These are phyloP conservation scores for Pythium guiyangense DNA, from an alignment of 352 stramenopile species.

Conservation along the genomic window DNA sequence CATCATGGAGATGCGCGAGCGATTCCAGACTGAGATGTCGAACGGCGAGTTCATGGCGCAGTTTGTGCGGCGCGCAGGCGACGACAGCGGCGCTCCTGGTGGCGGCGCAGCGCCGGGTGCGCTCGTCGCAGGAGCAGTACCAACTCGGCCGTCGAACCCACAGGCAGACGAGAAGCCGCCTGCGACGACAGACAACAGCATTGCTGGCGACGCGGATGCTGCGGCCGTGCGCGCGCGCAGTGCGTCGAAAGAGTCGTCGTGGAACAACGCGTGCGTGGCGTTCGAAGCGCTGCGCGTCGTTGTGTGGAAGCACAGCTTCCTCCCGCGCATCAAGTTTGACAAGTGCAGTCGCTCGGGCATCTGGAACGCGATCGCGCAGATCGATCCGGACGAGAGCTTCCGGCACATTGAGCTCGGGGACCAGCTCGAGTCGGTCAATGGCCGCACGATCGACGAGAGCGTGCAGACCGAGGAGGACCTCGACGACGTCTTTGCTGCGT, in stretches of 20 bases:
- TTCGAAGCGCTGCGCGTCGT: conserved; percentile 79
- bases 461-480: conserved; percentile 63
- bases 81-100: conserved; percentile 4
- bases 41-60: conserved; percentile 53
- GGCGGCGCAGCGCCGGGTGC: background rate
- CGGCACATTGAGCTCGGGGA: conserved; percentile 68
- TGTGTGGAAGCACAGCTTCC: conserved; percentile 87
- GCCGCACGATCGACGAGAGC: conserved; percentile 54
- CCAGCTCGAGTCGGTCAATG: conserved; percentile 73
- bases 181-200: conserved; percentile 1
- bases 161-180: conserved; percentile 69
- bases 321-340: conserved; percentile 61
- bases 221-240: conserved; percentile 32
- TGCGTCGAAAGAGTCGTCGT: conserved; percentile 71
- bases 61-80: conserved; percentile 35
- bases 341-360: conserved; percentile 35
- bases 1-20: conserved; percentile 86
- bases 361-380: conserved; percentile 60
- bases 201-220: conserved; percentile 16
- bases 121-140: background rate
- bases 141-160: conserved; percentile 30
- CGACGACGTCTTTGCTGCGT: conserved; percentile 67
- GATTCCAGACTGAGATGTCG: conserved; percentile 80
- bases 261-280: conserved; percentile 75
- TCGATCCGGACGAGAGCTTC: conserved; percentile 82